Percentiles rank a stretch among this genome's conserved stretches.
Conservation (phyloP, 139 green algal species). For the Auxenochlorella pyrenoidosa region DNA sequence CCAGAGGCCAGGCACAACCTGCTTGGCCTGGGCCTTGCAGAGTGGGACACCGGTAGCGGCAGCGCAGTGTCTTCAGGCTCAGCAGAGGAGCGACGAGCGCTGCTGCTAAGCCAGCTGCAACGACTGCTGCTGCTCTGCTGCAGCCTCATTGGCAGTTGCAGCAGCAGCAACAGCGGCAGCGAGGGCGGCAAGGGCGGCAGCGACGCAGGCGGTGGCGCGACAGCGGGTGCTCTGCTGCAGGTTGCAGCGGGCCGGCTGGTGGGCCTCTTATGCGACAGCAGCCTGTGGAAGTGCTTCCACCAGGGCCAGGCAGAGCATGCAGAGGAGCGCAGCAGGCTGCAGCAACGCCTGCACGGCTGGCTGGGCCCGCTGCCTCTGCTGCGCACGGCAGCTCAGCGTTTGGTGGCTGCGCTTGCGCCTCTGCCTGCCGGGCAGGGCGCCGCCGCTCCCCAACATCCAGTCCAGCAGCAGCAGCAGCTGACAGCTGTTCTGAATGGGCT, state of each 20-base stretch:
- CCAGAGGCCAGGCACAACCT: conserved; percentile 21
- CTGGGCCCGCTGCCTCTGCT: conserved; percentile 32
- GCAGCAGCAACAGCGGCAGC: background rate
- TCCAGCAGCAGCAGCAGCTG: conserved; percentile 34
- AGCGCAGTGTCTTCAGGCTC: background rate
- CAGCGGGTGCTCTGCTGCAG: background rate
- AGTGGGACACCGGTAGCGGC: background rate
- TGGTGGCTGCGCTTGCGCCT: background rate
- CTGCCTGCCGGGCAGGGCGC: background rate
- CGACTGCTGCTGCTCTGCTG: conserved; percentile 24
- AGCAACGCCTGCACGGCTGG: conserved; percentile 32
- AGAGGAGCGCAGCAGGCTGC: conserved; percentile 12
- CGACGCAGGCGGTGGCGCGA: background rate
- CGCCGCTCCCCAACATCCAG: background rate
- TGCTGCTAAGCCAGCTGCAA: conserved; percentile 8
- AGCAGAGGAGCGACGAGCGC: conserved; percentile 31
- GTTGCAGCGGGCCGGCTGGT: background rate
- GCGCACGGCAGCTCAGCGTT: conserved; percentile 15
- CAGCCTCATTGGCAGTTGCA: background rate
- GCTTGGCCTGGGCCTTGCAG: conserved; percentile 12
- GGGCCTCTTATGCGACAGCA: background rate
- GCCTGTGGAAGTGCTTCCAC: conserved; percentile 25
- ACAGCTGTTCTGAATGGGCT: conserved; percentile 23
- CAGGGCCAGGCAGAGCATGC: conserved; percentile 10
- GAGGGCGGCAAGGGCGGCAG: background rate